Evolutionary conservation across 1,139 yeast genomes (phyloP).

Genomic region (Suhomyces maxii): DNA sequence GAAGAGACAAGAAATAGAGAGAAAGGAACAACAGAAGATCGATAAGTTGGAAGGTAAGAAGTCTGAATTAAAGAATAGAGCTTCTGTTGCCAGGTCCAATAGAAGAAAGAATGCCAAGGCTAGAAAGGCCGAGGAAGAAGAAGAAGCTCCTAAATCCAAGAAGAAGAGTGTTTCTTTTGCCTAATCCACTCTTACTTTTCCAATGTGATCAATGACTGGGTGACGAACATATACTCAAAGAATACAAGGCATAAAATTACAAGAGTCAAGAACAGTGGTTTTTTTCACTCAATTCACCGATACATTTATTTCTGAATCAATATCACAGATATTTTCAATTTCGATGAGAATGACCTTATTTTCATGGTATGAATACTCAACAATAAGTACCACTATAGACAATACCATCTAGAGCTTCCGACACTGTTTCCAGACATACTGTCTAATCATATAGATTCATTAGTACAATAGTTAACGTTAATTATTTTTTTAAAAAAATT

Average conservation of each 20-base stretch:
- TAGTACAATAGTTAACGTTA: no score
- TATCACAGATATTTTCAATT: background rate
- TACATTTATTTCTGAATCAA: background rate
- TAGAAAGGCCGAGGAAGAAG: slow-evolving; percentile 37
- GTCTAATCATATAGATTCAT: no score
- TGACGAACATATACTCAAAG: no score
- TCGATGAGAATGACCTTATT: background rate
- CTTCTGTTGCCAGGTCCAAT: slow-evolving; percentile 62
- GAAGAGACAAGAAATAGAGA: slow-evolving; percentile 82
- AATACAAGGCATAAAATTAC: no score
- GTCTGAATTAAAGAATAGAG: slow-evolving; percentile 69
- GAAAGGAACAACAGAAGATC: slow-evolving; percentile 71
- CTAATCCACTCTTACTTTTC: slow-evolving; percentile 11
- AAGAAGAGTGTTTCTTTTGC: slow-evolving; percentile 47
- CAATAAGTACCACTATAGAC: no score
- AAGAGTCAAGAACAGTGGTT: no score
- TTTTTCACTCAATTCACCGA: no score
- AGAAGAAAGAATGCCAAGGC: slow-evolving; percentile 72
- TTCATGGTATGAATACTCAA: no score
- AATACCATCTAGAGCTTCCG: no score
- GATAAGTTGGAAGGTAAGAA: slow-evolving; percentile 76
- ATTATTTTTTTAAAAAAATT: no score
- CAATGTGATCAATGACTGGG: background rate
- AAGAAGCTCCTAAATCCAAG: slow-evolving; percentile 21
- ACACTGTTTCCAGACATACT: no score